These are phyloP conservation scores for Aspergillus luchuensis DNA, from an alignment of 2,329 filamentous ascomycete species.

Conservation along the genomic window DNA sequence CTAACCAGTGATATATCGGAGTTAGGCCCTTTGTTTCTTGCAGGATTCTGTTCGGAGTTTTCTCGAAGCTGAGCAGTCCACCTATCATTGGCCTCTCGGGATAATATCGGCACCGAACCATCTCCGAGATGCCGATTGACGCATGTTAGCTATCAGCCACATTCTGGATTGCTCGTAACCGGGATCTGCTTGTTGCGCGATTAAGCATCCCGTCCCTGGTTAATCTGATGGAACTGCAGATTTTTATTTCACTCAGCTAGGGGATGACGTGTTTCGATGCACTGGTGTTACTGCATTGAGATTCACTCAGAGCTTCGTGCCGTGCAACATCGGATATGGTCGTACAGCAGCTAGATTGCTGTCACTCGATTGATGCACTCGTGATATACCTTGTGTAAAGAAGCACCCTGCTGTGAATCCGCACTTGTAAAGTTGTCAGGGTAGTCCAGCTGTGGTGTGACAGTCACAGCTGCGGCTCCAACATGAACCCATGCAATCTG, in stretches of 20 bases:
- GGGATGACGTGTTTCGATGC: neutral
- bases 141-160: neutral
- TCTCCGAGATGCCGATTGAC: conserved; percentile 1
- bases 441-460: too few relatives aligned
- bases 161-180: neutral
- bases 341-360: too few relatives aligned
- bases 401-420: too few relatives aligned
- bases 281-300: neutral
- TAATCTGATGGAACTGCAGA: neutral
- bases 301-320: too few relatives aligned
- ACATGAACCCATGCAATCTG: too few relatives aligned
- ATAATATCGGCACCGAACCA: neutral
- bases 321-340: too few relatives aligned
- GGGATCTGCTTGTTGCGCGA: neutral
- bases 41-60: neutral
- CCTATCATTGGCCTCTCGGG: neutral
- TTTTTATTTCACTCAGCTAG: neutral
- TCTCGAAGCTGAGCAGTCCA: neutral
- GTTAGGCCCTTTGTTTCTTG: neutral
- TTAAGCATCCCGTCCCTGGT: neutral
- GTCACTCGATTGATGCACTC: too few relatives aligned
- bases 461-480: too few relatives aligned
- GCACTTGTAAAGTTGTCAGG: too few relatives aligned
- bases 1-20: too few relatives aligned
- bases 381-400: too few relatives aligned